phyloP scores from a whole-genome alignment of 2,329 filamentous ascomycete genomes.

The Lachnellula occidentalis region DNA sequence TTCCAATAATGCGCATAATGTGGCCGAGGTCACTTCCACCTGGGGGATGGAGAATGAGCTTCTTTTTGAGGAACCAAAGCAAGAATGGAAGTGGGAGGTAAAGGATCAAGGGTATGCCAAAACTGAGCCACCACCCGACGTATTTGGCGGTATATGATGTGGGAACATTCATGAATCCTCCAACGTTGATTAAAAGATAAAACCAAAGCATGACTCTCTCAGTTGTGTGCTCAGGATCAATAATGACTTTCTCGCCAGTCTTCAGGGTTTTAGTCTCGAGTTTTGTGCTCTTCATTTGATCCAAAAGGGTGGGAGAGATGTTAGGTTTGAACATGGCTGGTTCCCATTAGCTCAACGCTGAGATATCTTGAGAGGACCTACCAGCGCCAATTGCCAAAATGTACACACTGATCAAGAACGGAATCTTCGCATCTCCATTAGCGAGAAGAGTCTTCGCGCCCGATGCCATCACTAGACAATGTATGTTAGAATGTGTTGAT shows the following conservation, averaged over 20 bases:
- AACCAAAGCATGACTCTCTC: slow-evolving; percentile 44
- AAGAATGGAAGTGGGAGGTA: slow-evolving; percentile 53
- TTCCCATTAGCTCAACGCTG: slow-evolving; percentile 32
- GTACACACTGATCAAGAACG: slow-evolving; percentile 25
- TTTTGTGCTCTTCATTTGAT: slow-evolving; percentile 45
- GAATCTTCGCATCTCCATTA: slow-evolving; percentile 60
- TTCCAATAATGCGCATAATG: slow-evolving; percentile 37
- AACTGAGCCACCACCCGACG: slow-evolving; percentile 46
- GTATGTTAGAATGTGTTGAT: slow-evolving; percentile 31
- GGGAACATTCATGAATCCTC: slow-evolving; percentile 44
- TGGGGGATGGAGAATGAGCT: slow-evolving; percentile 40
- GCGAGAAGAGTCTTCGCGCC: slow-evolving; percentile 16
- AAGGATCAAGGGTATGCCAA: slow-evolving; percentile 46
- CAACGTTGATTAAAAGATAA: slow-evolving; percentile 66
- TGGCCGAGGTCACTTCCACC: slow-evolving; percentile 42
- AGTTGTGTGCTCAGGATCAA: slow-evolving; percentile 53
- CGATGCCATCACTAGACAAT: slow-evolving; percentile 34
- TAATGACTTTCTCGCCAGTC: slow-evolving; percentile 54
- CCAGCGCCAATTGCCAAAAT: slow-evolving; percentile 26
- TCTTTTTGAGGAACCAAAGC: slow-evolving; percentile 40
- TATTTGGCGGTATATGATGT: slow-evolving; percentile 39
- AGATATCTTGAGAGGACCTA: slow-evolving; percentile 46
- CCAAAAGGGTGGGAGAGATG: slow-evolving; percentile 56
- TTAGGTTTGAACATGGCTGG: slow-evolving; percentile 66
- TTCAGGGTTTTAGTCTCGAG: slow-evolving; percentile 38